Percentiles rank a stretch among this genome's conserved stretches.
Conservation (phyloP, 352 stramenopile genomes). For the Lagenidium giganteum region DNA sequence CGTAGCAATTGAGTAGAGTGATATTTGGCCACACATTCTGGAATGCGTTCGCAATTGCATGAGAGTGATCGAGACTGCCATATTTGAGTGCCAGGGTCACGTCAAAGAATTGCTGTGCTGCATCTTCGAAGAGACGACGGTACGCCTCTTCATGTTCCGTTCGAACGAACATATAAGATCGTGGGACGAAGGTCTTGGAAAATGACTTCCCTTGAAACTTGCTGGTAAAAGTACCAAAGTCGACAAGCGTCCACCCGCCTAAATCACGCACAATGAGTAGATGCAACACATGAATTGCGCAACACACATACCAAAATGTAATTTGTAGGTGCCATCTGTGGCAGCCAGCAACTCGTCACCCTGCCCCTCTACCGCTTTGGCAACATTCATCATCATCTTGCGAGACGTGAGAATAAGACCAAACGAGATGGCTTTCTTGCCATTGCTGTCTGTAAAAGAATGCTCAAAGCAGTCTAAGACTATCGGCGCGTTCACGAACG, state of each 20-base stretch:
- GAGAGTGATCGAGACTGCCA: conserved; percentile 10
- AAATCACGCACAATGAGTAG: background rate
- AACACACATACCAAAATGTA: conserved; percentile 13
- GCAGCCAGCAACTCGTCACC: conserved; percentile 4
- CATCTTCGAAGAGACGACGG: conserved; percentile 7
- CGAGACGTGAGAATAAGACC: too few relatives aligned
- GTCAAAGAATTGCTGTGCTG: conserved; percentile 7
- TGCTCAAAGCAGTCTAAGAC: too few relatives aligned
- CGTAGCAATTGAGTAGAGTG: conserved; percentile 10
- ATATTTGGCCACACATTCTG: conserved; percentile 8
- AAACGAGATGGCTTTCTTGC: too few relatives aligned
- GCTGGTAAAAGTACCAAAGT: conserved; percentile 22
- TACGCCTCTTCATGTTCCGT: conserved; percentile 15
- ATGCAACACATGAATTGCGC: background rate
- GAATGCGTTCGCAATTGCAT: conserved; percentile 17
- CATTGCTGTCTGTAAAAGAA: too few relatives aligned
- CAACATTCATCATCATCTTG: too few relatives aligned
- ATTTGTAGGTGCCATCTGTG: conserved; percentile 10
- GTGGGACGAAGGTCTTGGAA: conserved; percentile 21
- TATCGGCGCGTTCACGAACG: too few relatives aligned
- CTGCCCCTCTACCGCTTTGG: too few relatives aligned
- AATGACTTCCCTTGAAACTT: conserved; percentile 6
- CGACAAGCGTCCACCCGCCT: conserved; percentile 15
- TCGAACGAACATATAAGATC: conserved; percentile 18
- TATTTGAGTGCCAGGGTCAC: conserved; percentile 8